Base-by-base conservation (phyloP, 495 filamentous ascomycete species). In the Penicillium psychrofluorescens region DNA sequence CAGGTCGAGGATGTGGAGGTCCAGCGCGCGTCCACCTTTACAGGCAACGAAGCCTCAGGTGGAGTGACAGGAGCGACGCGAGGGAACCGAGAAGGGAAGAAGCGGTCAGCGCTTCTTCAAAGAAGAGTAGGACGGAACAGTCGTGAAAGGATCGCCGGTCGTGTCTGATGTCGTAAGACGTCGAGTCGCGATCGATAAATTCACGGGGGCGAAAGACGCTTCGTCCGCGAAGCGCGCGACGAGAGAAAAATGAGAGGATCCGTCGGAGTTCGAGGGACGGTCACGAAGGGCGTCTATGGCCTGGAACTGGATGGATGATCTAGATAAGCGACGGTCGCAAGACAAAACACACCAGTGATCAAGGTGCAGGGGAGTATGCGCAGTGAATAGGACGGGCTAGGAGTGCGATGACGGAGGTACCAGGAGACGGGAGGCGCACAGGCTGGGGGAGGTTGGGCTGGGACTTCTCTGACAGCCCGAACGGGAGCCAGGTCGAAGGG, bases 201-300 rank as follows among this genome's bases (percentile, higher is more conserved):
- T 48, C 41, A 16, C 15, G 15, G 15, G 40, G 38, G 37, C 30
- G 44, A 37, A 43, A 35, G 39, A 36, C 36, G 47, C 48, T 37
- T 46, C 49, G 11, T 41, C 36, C 45, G 14, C 45, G 29, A 35
- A 45, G 46, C 53, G 51, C 54, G 82, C 81, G 28, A 92, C 77
- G 36, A 94, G 83, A 67, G 88, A 74, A 28, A 66, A 39, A 91
- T 77, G 38, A 90, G 79, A 11, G 74, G 75, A 48, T 86, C 81
- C 22, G 22, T 22, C 22, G 41, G 86, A 76, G 45, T 34, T 43
- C 48, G 46, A 38, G 22, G 22, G 22, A 4, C 22, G 22, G 22
- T 22, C 22, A 22, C 2, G 22, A 22, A 22, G 49, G 54, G 54
- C 49, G 41, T 44, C 32, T 2, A 34, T 6, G n/a, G 32, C n/a